phyloP scores from a whole-genome alignment of 2,329 filamentous ascomycete species.

The Aspergillus amoenus region DNA sequence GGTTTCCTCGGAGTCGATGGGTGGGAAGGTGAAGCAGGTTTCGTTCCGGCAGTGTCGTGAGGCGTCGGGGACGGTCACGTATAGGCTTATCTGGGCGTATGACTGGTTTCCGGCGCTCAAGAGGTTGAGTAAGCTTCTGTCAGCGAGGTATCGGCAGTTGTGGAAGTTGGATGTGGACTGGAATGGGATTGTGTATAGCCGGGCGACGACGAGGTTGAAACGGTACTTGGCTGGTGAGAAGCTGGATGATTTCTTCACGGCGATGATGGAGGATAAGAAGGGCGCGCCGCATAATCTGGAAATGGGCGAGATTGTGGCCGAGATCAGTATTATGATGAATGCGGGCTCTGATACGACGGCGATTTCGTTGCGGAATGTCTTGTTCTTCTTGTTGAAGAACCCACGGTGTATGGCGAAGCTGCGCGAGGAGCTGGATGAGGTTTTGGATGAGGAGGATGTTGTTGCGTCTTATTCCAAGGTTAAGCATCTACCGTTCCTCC shows the following conservation, averaged over 20 bases:
- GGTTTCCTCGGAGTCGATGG: slow-evolving; percentile 42
- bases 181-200: neutral
- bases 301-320: slow-evolving; percentile 59
- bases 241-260: slow-evolving; percentile 59
- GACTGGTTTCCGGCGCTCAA: slow-evolving; percentile 52
- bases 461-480: slow-evolving; percentile 53
- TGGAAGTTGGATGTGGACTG: neutral
- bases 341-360: slow-evolving; percentile 55
- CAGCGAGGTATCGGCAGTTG: slow-evolving; percentile 21
- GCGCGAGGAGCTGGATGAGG: slow-evolving; percentile 45
- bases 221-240: slow-evolving; percentile 50
- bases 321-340: slow-evolving; percentile 47
- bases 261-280: slow-evolving; percentile 54
- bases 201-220: neutral
- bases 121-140: slow-evolving; percentile 49
- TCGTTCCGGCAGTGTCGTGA: slow-evolving; percentile 54
- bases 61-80: slow-evolving; percentile 47
- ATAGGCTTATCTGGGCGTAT: slow-evolving; percentile 36
- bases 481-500: slow-evolving; percentile 53
- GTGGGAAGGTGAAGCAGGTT: slow-evolving; percentile 48
- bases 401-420: slow-evolving; percentile 42
- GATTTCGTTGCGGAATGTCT: slow-evolving; percentile 53
- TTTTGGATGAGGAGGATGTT: slow-evolving; percentile 33
- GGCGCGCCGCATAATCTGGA: slow-evolving; percentile 49
- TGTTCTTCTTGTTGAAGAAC: slow-evolving; percentile 54